phyloP scores from a whole-genome alignment of 208 protist species.

The Trypanosoma melophagium region DNA sequence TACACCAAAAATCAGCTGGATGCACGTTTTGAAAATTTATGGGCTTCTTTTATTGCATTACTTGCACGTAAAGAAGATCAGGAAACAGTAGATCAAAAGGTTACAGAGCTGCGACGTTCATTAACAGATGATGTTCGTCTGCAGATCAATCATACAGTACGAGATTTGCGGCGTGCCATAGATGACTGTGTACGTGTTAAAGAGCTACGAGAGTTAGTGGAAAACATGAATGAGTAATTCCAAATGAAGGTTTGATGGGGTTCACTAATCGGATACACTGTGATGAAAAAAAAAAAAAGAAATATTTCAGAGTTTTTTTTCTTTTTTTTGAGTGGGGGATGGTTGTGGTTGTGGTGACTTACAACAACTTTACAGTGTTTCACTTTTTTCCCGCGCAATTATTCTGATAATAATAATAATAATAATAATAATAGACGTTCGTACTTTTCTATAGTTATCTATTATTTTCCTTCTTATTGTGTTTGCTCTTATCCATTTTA shows the following conservation, averaged over 20 bases:
- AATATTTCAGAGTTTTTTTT: too few species aligned
- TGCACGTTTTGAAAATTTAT: constrained; percentile 73
- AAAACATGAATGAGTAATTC: not conserved
- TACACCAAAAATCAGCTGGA: constrained; percentile 58
- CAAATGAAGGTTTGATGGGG: not conserved
- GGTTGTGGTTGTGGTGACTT: too few species aligned
- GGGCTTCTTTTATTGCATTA: constrained; percentile 57
- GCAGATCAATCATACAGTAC: constrained; percentile 33
- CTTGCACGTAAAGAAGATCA: constrained; percentile 73
- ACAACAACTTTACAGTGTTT: too few species aligned
- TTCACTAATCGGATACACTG: too few species aligned
- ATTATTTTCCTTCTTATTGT: constrained; percentile 1
- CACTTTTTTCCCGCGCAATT: too few species aligned
- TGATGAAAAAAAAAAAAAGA: too few species aligned
- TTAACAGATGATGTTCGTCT: constrained; percentile 45
- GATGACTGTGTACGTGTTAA: constrained; percentile 56
- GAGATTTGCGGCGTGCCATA: constrained; percentile 42
- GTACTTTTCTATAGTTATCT: constrained; percentile 17
- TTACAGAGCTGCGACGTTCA: constrained; percentile 43
- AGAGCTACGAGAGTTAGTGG: constrained; percentile 59
- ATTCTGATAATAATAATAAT: too few species aligned
- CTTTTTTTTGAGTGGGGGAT: too few species aligned
- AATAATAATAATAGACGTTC: constrained; percentile 1
- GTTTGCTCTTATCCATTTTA: constrained; percentile 8
- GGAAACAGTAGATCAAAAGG: constrained; percentile 52